Percentiles rank a stretch among this genome's conserved stretches.
phyloP scores from a whole-genome alignment of 1,284 basidiomycete genomes.

The Neonothopanus nambi region DNA sequence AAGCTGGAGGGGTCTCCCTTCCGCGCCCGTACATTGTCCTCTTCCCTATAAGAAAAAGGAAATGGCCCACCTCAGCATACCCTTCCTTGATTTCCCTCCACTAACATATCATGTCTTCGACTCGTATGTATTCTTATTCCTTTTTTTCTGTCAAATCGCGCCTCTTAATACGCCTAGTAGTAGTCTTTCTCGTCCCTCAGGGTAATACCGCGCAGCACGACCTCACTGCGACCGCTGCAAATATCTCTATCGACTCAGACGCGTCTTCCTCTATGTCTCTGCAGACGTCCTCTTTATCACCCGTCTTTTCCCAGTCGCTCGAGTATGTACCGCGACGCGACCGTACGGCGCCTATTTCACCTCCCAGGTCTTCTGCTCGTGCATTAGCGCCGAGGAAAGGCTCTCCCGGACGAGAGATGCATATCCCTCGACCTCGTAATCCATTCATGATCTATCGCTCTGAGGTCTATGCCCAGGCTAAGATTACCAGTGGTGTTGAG shows the following conservation, averaged over 20 bases:
- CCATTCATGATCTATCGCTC: slow-evolving; percentile 86
- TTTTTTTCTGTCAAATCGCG: neutral
- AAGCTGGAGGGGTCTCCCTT: slow-evolving; percentile 8
- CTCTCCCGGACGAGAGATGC: slow-evolving; percentile 19
- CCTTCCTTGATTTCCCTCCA: neutral
- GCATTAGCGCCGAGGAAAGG: slow-evolving; percentile 10
- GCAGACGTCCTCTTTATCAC: neutral
- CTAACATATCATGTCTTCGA: neutral
- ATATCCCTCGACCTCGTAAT: slow-evolving; percentile 76
- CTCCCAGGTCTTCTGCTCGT: slow-evolving; percentile 5
- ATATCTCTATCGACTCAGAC: neutral
- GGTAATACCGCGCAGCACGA: neutral
- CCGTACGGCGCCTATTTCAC: neutral
- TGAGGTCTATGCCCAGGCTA: slow-evolving; percentile 56
- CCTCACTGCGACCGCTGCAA: neutral
- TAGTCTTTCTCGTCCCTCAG: neutral
- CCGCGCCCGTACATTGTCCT: slow-evolving; percentile 13
- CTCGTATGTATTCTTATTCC: neutral
- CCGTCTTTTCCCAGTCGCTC: slow-evolving; percentile 6
- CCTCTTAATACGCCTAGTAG: neutral
- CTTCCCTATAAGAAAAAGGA: slow-evolving; percentile 10
- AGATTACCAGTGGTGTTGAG: slow-evolving; percentile 43
- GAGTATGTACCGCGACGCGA: slow-evolving; percentile 5
- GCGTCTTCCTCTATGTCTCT: neutral
- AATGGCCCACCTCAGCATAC: neutral